Conservation (phyloP, 345 rosid genomes). For the Hibiscus trionum region DNA sequence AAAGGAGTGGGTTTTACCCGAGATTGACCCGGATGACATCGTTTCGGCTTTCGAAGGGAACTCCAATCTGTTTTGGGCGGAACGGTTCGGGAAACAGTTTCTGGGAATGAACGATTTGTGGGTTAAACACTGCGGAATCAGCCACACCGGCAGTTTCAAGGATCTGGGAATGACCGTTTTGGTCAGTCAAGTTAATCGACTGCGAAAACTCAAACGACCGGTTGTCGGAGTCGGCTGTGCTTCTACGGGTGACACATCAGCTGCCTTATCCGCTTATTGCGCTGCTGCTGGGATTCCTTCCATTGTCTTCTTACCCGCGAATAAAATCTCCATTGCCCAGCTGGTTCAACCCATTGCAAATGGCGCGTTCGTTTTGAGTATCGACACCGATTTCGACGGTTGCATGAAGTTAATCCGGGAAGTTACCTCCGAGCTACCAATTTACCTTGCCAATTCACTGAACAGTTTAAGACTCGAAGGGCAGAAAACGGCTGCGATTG, state of each 20-base stretch:
- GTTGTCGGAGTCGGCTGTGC: slow-evolving; percentile 89
- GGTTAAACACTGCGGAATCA: slow-evolving; percentile 91
- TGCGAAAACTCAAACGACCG: slow-evolving; percentile 57
- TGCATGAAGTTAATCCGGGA: slow-evolving; percentile 83
- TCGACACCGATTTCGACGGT: slow-evolving; percentile 85
- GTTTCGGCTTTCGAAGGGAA: slow-evolving; percentile 87
- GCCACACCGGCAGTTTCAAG: slow-evolving; percentile 89
- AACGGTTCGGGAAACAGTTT: slow-evolving; percentile 65
- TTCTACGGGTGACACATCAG: slow-evolving; percentile 86
- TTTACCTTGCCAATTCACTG: slow-evolving; percentile 76
- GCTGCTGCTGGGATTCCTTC: slow-evolving; percentile 89
- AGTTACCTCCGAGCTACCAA: slow-evolving; percentile 65
- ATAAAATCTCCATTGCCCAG: slow-evolving; percentile 85
- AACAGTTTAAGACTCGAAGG: slow-evolving; percentile 88
- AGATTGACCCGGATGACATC: slow-evolving; percentile 72
- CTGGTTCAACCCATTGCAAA: slow-evolving; percentile 85
- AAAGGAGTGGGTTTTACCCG: slow-evolving; percentile 88
- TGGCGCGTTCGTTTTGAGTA: slow-evolving; percentile 79
- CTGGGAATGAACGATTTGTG: slow-evolving; percentile 77
- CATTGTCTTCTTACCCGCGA: slow-evolving; percentile 67
- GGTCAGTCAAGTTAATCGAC: slow-evolving; percentile 82
- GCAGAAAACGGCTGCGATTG: slow-evolving; percentile 83
- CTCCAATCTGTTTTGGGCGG: slow-evolving; percentile 87
- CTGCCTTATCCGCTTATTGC: slow-evolving; percentile 77
- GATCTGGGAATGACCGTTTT: slow-evolving; percentile 91